Percentiles rank a stretch among this genome's conserved stretches.
phyloP scores from a whole-genome alignment of 2,329 filamentous ascomycete species.

The Aspergillus novoparasiticus region DNA sequence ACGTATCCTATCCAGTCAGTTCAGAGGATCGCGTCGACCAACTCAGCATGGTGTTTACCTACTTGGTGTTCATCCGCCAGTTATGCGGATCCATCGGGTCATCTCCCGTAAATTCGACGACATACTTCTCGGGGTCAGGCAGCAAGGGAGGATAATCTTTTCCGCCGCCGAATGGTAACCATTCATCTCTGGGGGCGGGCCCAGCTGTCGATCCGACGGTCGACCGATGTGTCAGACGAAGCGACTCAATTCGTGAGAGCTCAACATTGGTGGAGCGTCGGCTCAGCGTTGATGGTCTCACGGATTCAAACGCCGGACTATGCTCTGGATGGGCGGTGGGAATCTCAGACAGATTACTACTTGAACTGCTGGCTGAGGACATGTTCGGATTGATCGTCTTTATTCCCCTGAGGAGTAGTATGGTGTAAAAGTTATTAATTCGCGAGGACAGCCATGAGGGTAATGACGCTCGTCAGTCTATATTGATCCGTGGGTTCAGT shows the following conservation, averaged over 20 bases:
- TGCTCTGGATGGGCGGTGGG: slow-evolving; percentile 3
- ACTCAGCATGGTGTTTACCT: not conserved
- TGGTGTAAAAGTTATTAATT: not conserved
- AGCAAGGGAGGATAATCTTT: slow-evolving; percentile 40
- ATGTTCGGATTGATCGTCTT: not conserved
- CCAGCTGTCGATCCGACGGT: slow-evolving; percentile 28
- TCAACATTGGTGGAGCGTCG: slow-evolving; percentile 30
- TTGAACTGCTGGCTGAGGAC: not conserved
- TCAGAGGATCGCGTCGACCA: not conserved
- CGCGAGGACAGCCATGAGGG: not conserved
- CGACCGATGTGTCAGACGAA: slow-evolving; percentile 28
- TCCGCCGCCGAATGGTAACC: slow-evolving; percentile 32
- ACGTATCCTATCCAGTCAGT: slow-evolving; percentile 5
- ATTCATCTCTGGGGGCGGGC: slow-evolving; percentile 24
- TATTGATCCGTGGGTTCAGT: slow-evolving; percentile 1
- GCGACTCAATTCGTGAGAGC: slow-evolving; percentile 32
- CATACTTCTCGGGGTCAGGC: slow-evolving; percentile 55
- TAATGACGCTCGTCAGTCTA: slow-evolving; percentile 15
- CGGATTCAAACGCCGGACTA: not conserved
- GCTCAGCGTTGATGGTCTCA: slow-evolving; percentile 12
- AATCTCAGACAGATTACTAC: not conserved
- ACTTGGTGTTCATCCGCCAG: slow-evolving; percentile 51
- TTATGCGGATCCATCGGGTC: slow-evolving; percentile 58
- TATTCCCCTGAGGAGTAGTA: not conserved
- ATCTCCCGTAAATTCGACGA: slow-evolving; percentile 57